phyloP scores from a whole-genome alignment of 2,329 filamentous ascomycete genomes.

The Pseudogymnoascus sp. region DNA sequence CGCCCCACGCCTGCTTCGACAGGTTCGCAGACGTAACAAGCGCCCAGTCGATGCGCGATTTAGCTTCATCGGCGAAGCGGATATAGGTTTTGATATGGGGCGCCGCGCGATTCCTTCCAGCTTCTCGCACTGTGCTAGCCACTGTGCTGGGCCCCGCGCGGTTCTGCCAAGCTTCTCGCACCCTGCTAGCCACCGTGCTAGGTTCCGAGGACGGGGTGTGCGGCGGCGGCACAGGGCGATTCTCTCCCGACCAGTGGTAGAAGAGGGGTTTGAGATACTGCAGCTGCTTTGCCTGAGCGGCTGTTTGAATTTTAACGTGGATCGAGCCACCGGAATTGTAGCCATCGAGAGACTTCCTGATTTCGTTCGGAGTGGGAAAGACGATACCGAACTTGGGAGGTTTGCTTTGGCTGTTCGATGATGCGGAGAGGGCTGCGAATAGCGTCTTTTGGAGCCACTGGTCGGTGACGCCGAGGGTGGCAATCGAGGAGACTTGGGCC shows the following conservation, averaged over 20 bases:
- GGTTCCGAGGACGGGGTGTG: constrained; percentile 11
- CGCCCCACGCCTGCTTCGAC: constrained; percentile 83
- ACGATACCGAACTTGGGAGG: constrained; percentile 58
- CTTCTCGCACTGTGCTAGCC: constrained; percentile 32
- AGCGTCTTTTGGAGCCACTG: constrained; percentile 63
- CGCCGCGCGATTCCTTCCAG: constrained; percentile 59
- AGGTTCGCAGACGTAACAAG: constrained; percentile 85
- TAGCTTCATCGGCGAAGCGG: constrained; percentile 40
- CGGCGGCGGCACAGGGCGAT: constrained; percentile 13
- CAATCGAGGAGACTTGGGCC: constrained; percentile 70
- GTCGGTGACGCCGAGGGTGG: constrained; percentile 62
- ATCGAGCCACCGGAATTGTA: constrained; percentile 72
- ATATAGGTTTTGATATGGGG: constrained; percentile 90
- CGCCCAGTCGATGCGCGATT: constrained; percentile 65
- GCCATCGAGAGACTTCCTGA: constrained; percentile 66
- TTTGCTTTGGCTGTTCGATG: constrained; percentile 10
- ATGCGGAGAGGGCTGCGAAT: constrained; percentile 39
- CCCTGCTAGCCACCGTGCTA: background rate
- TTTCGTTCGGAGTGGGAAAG: constrained; percentile 73
- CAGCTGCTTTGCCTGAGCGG: constrained; percentile 65
- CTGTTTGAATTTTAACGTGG: constrained; percentile 66
- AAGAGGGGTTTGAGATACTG: constrained; percentile 61
- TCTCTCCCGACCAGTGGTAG: constrained; percentile 66
- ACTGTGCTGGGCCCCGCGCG: constrained; percentile 25
- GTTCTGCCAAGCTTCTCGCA: constrained; percentile 48